A percentile compares a stretch with the other conserved stretches of the same genome.
These are phyloP conservation scores for Neurospora discreta DNA, from an alignment of 495 filamentous ascomycete species.

Conservation along the genomic window DNA sequence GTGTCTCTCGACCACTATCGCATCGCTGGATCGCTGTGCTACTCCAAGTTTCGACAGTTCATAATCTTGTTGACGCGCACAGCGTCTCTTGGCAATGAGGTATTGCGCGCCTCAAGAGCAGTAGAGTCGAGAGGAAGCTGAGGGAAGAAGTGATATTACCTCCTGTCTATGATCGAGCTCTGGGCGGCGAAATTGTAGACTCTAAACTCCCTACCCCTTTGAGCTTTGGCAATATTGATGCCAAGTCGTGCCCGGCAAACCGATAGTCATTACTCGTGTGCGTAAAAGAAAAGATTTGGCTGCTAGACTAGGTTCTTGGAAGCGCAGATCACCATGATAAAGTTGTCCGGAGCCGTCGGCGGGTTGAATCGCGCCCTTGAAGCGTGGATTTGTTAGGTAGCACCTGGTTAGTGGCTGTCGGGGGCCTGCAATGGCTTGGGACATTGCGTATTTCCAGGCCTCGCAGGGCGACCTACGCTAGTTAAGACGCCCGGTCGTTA, in stretches of 20 bases:
- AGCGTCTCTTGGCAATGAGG: background rate
- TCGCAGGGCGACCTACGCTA: background rate
- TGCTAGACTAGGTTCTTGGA: background rate
- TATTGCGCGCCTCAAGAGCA: background rate
- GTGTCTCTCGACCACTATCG: background rate
- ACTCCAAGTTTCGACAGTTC: background rate
- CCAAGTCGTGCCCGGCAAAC: background rate
- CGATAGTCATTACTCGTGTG: background rate
- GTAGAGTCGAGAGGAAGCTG: background rate
- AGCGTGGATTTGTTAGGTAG: background rate
- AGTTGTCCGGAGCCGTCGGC: background rate
- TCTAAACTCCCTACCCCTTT: background rate
- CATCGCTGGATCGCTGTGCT: background rate
- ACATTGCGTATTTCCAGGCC: background rate
- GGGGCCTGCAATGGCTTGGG: background rate
- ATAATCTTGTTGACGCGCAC: background rate
- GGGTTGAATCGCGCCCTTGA: background rate
- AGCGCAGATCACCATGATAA: background rate
- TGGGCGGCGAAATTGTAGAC: background rate
- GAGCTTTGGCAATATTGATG: background rate
- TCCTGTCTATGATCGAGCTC: background rate
- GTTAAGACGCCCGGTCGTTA: background rate
- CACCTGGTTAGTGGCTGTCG: background rate
- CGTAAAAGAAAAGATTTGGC: background rate
- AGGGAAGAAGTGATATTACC: background rate